Evolutionary conservation across 495 filamentous ascomycete species (phyloP), one percentile per base, ranked within the genome.

Genomic region (Aspergillus wentii): DNA sequence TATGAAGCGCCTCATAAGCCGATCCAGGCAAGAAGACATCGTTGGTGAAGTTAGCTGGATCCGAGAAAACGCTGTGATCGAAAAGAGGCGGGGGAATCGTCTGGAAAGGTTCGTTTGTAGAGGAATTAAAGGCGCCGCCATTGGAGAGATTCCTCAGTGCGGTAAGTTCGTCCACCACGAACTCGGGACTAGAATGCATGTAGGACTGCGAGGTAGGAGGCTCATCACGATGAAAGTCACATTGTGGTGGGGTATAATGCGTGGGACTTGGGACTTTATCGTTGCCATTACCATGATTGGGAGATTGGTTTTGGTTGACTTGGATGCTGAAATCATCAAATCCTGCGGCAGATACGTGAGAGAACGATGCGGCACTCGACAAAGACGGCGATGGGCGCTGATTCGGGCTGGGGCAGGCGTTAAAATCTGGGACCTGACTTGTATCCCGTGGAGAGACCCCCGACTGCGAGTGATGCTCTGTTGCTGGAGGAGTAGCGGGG

Each of bases 21-120:
- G 60, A 63, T 3, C 54, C 59, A 4, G 59, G 59, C 11, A 61
- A 37, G 23, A 62, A 62, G 16, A 62, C 47, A 48, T 57, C 50
- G 23, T 59, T 56, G 10, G 43, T 47, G 10, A 53, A 38, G 30
- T 57, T 48, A 3, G 43, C 41, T 16, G 49, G 50, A 26, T 54
- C 52, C 3, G 56, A 57, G 36, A 61, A 57, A 10, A 54, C 40
- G 26, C 37, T 38, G 16, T 54, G 47, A 38, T 54, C 45, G 30
- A 61, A 55, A 0, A 57, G 27, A 11, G 53, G 51, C 4, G 54
- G 52, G 8, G 43, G 41, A 17, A 49, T 44, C 1, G 43, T 40
- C 16, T 52, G 48, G 36, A 55, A 62, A 25, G 49, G 33, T 2
- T 44, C 38, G 11, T 36, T 11, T 2, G 42, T 34, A 7, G 42